Evolutionary conservation across 345 rosid species (phyloP).

Genomic region (Lumnitzera racemosa): DNA sequence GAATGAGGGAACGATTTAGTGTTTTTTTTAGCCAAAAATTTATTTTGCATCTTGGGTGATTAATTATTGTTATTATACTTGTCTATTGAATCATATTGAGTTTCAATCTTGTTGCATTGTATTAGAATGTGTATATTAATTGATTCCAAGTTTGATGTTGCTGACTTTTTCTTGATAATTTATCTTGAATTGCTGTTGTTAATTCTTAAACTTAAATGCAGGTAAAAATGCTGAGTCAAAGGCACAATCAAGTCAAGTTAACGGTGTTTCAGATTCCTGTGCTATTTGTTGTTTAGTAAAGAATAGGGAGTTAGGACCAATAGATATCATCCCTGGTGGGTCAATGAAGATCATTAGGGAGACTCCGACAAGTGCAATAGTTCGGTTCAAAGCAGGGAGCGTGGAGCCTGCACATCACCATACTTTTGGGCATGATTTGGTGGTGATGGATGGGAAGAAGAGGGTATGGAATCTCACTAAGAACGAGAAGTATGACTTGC

Average conservation of each 20-base stretch:
- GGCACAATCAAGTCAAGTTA: not conserved
- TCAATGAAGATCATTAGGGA: constrained; percentile 90
- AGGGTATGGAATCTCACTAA: constrained; percentile 75
- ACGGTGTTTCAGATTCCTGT: constrained; percentile 22
- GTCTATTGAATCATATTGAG: no score
- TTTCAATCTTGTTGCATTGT: no score
- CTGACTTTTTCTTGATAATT: no score
- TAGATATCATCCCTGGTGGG: constrained; percentile 75
- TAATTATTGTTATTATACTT: no score
- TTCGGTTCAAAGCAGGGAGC: constrained; percentile 72
- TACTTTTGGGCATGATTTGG: constrained; percentile 72
- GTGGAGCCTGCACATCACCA: constrained; percentile 94
- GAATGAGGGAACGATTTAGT: no score
- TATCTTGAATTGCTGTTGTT: no score
- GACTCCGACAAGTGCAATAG: constrained; percentile 72
- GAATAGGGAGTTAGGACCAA: constrained; percentile 45
- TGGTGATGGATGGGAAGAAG: constrained; percentile 60
- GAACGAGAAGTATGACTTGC: constrained; percentile 52
- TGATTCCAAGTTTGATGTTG: no score
- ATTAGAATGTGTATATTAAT: no score
- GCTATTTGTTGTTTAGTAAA: constrained; percentile 56
- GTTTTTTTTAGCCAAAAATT: no score
- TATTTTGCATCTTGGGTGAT: no score
- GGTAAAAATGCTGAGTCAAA: no score
- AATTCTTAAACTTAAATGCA: no score